Conservation (phyloP, 805 yeast genomes). For the Lipomyces sp. region DNA sequence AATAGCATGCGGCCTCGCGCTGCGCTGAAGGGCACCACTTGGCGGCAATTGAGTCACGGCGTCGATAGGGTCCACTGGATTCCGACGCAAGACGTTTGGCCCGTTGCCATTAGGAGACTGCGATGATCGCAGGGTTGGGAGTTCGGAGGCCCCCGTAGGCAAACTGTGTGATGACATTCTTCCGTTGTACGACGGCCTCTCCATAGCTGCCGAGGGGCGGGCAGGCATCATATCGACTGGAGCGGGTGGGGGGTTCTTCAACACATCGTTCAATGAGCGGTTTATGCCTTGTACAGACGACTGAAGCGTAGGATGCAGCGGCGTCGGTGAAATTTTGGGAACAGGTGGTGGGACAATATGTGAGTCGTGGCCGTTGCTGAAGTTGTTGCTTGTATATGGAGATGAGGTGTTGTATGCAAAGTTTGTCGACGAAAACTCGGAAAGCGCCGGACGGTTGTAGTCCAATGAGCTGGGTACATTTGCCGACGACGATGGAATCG, state of each 20-base stretch:
- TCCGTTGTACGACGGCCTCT: slow-evolving; percentile 14
- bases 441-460: no score
- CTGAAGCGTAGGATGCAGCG: no score
- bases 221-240: slow-evolving; percentile 20
- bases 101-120: background rate
- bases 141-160: background rate
- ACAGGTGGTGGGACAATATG: no score
- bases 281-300: background rate
- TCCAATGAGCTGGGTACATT: no score
- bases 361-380: no score
- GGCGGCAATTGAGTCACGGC: slow-evolving; percentile 8
- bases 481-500: no score
- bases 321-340: no score
- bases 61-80: background rate
- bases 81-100: background rate
- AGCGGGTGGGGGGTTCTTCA: background rate
- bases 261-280: no score
- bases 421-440: no score
- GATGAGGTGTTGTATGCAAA: no score
- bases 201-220: slow-evolving; percentile 21
- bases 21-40: slow-evolving; percentile 2
- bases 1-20: slow-evolving; percentile 16
- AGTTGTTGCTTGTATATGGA: no score
- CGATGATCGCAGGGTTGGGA: no score
- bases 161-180: slow-evolving; percentile 8